Base-by-base conservation (phyloP, 108 stramenopile species). In the Parietichytrium sp. region DNA sequence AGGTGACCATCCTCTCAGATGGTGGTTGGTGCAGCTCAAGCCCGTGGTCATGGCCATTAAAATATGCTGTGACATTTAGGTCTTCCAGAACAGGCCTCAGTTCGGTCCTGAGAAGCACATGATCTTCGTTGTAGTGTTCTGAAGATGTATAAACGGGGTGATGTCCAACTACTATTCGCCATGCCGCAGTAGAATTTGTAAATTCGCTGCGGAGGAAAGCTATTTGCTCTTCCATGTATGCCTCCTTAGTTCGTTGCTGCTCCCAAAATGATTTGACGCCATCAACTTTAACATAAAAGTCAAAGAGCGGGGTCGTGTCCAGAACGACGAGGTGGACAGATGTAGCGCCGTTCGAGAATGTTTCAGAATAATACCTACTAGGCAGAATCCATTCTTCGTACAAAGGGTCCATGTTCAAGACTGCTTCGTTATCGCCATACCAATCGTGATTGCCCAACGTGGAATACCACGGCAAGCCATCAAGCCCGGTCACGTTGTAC, bases 31-130 rank as follows among this genome's bases (percentile, higher is more conserved):
- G 61, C 61, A 45, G 38, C 20, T 72, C 61, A 23, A 72, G 61
- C 13, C 61, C 61, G 20, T 72, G 61, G 33, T 72, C 61, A 42
- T 72, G 61, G 2, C 61, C 61, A 27, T 72, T 72, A 20, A 72
- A 72, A 42, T 72, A 72, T n/a, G 20, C 61, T 10, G 61, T 42
- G 6, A 72, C 61, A 1, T 72, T 72, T 33, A 45, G 61, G 23
- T 72, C 45, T n/a, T 72, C 61, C 10, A 72, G 61, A 27, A 72
- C 61, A 6, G 61, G 61, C 10, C 61, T 33, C 33, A 72, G 33
- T 6, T 36, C 33, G 1, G 36, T 38, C 6, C 61, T 33, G 6
- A 72, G 61, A 6, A 42, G 36, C 29, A 6, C 1, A 27, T 72
- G 61, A 2, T 72, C 61, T 25, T 72, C 61, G 20, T 23, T n/a